phyloP scores from a whole-genome alignment of 2,329 filamentous ascomycete species.

The Penicillium sp. region DNA sequence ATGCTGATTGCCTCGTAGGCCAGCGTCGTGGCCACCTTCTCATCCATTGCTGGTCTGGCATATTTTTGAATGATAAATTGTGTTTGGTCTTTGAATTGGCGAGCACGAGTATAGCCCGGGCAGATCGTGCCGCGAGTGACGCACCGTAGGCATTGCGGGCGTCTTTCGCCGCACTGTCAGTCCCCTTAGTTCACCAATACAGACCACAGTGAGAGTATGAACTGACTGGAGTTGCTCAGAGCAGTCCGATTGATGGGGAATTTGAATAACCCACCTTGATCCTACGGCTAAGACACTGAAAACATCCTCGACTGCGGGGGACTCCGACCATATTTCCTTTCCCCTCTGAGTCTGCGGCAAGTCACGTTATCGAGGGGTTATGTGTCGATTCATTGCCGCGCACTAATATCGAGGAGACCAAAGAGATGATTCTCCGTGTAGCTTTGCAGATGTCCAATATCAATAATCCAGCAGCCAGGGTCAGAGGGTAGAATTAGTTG shows the following conservation, averaged over 20 bases:
- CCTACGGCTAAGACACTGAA: constrained; percentile 10
- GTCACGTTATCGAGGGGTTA: neutral
- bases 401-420: neutral
- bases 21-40: constrained; percentile 9
- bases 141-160: neutral
- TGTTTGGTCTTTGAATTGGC: constrained; percentile 1
- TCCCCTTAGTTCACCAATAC: neutral
- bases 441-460: neutral
- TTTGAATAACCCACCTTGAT: constrained; percentile 11
- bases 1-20: constrained; percentile 4
- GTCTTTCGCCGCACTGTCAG: neutral
- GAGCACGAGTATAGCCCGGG: neutral
- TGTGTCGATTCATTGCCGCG: neutral
- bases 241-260: neutral
- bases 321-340: constrained; percentile 9
- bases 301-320: constrained; percentile 12
- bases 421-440: neutral
- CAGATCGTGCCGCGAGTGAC: neutral
- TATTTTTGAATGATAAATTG: neutral
- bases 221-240: neutral
- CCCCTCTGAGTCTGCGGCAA: neutral
- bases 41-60: constrained; percentile 5
- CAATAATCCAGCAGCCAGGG: neutral
- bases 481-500: too few relatives aligned
- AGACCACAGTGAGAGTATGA: neutral